A percentile compares a stretch with the other conserved stretches of the same genome.
Evolutionary conservation across 805 yeast genomes (phyloP).

Genomic region (Ogataea neopini): DNA sequence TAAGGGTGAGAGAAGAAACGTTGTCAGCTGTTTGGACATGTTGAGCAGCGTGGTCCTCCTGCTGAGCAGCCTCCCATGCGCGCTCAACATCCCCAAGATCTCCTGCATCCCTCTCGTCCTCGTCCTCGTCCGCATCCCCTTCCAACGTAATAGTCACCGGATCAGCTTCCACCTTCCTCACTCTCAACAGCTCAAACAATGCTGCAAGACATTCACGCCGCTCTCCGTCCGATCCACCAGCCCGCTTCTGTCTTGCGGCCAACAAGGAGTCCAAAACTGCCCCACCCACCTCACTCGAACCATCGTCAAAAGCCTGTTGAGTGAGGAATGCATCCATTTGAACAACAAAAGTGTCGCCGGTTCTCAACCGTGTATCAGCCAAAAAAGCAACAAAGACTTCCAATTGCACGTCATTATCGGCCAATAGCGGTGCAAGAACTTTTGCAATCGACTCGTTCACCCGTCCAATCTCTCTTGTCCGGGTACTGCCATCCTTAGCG

Average conservation of each 20-base stretch:
- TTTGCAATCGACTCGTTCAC: constrained; percentile 69
- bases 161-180: constrained; percentile 22
- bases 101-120: constrained; percentile 8
- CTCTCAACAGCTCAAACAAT: constrained; percentile 19
- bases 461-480: constrained; percentile 67
- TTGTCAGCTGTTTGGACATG: too few relatives aligned
- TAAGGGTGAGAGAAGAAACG: constrained; percentile 45
- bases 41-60: constrained; percentile 4
- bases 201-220: constrained; percentile 11
- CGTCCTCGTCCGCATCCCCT: constrained; percentile 20
- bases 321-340: constrained; percentile 65
- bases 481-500: constrained; percentile 5
- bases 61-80: constrained; percentile 11
- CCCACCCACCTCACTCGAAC: constrained; percentile 32
- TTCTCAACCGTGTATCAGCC: constrained; percentile 52
- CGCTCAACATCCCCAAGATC: constrained; percentile 20
- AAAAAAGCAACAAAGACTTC: constrained; percentile 59
- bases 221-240: neutral
- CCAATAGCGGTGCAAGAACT: constrained; percentile 65
- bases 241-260: neutral
- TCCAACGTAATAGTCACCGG: constrained; percentile 56
- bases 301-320: constrained; percentile 6
- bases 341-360: constrained; percentile 75
- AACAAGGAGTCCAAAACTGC: constrained; percentile 4
- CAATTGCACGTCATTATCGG: constrained; percentile 52